Percentiles rank a stretch among this genome's conserved stretches.
Conservation (phyloP, 148 eudicot genomes). For the Spergularia bocconei region DNA sequence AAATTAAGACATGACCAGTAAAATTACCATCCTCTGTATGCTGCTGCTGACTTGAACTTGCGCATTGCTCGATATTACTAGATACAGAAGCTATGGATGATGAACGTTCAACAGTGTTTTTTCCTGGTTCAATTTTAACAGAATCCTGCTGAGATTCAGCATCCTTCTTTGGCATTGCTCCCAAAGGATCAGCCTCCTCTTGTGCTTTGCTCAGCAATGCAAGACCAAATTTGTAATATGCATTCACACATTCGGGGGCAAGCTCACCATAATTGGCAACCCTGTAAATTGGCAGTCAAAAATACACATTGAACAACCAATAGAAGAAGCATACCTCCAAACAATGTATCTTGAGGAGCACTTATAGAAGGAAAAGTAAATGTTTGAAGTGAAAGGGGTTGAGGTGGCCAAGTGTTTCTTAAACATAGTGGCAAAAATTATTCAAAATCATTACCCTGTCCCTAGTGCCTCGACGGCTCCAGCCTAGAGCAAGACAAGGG, state of each 20-base stretch:
- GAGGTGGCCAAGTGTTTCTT: too few relatives aligned
- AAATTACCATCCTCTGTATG: constrained; percentile 48
- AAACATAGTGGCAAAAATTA: too few relatives aligned
- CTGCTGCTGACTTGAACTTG: constrained; percentile 41
- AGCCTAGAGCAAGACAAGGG: too few relatives aligned
- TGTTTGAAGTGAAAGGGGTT: not conserved
- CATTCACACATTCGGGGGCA: constrained; percentile 73
- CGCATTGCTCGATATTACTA: constrained; percentile 40
- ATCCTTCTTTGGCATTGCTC: constrained; percentile 76
- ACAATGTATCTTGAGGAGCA: not conserved
- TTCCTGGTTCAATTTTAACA: constrained; percentile 42
- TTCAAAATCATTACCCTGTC: too few relatives aligned
- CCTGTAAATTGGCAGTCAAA: constrained; percentile 35
- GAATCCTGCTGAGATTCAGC: constrained; percentile 46
- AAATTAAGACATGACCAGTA: constrained; percentile 3
- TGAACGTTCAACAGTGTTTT: constrained; percentile 37
- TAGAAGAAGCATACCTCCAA: not conserved
- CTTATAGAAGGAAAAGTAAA: not conserved
- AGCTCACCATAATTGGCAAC: constrained; percentile 78
- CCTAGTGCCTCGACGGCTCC: too few relatives aligned
- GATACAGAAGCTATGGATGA: constrained; percentile 62
- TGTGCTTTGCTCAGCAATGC: constrained; percentile 91
- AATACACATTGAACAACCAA: not conserved
- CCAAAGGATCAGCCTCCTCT: constrained; percentile 92
- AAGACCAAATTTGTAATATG: constrained; percentile 80